These are phyloP conservation scores for Parathielavia appendiculata DNA, from an alignment of 495 filamentous ascomycete genomes.

Conservation along the genomic window DNA sequence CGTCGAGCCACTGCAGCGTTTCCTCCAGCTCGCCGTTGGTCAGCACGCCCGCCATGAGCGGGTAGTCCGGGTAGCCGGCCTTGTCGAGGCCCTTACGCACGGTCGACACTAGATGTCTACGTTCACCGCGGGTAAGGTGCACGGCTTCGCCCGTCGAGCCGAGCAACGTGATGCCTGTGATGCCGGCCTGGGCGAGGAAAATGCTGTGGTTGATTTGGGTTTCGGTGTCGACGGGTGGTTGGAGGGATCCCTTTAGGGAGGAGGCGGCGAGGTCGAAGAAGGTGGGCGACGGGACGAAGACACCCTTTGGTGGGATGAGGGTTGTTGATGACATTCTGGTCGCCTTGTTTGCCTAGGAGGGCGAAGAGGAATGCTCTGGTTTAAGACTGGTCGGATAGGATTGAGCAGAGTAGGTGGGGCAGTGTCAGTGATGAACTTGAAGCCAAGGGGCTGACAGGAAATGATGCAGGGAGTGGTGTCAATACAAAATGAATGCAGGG, in stretches of 20 bases:
- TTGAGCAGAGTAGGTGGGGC: no score
- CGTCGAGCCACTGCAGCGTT: slow-evolving; percentile 53
- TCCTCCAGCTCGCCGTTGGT: slow-evolving; percentile 59
- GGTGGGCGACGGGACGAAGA: slow-evolving; percentile 44
- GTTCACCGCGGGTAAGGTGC: slow-evolving; percentile 57
- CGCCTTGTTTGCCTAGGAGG: background rate
- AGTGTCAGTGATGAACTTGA: no score
- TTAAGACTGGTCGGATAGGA: no score
- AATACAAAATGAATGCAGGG: no score
- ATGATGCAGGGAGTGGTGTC: no score
- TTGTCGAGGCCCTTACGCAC: slow-evolving; percentile 50
- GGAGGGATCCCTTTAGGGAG: background rate
- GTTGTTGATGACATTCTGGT: background rate
- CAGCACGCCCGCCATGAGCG: slow-evolving; percentile 63
- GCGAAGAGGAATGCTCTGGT: background rate
- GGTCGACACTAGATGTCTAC: slow-evolving; percentile 48
- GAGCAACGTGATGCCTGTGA: slow-evolving; percentile 60
- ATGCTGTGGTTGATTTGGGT: slow-evolving; percentile 56
- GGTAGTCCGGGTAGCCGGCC: slow-evolving; percentile 56
- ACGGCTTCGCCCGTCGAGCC: slow-evolving; percentile 67
- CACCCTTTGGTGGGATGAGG: slow-evolving; percentile 35
- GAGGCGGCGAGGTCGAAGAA: slow-evolving; percentile 33
- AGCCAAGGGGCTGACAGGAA: no score
- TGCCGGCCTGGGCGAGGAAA: slow-evolving; percentile 57
- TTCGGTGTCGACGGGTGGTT: slow-evolving; percentile 44